These are phyloP conservation scores for Jimgerdemannia lactiflua DNA, from an alignment of 192 early-diverging fungal genomes.

Conservation along the genomic window DNA sequence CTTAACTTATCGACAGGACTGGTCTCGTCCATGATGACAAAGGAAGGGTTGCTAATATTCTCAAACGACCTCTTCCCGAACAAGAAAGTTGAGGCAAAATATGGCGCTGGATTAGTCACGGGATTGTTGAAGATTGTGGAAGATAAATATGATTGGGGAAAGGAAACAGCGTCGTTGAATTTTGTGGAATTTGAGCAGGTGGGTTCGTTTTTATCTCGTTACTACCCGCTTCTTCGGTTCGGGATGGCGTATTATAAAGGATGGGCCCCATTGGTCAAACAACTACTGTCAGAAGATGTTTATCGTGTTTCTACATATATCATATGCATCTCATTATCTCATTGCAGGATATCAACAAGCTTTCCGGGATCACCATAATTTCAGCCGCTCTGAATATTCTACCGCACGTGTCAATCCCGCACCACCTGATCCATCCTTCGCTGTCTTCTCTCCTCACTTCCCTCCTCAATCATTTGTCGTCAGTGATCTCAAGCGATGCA, in stretches of 20 bases:
- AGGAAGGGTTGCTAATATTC: constrained; percentile 46
- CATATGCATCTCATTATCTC: background rate
- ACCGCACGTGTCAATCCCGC: constrained; percentile 32
- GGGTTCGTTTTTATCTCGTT: background rate
- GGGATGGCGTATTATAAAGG: no score
- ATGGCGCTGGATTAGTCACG: constrained; percentile 25
- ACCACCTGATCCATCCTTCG: constrained; percentile 20
- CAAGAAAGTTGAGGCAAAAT: constrained; percentile 12
- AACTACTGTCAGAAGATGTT: no score
- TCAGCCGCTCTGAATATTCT: constrained; percentile 43
- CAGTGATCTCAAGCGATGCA: constrained; percentile 22
- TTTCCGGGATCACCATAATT: constrained; percentile 34
- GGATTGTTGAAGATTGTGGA: constrained; percentile 35
- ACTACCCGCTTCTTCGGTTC: background rate
- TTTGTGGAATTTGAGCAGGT: constrained; percentile 29
- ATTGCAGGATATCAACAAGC: constrained; percentile 8
- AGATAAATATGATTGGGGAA: constrained; percentile 43
- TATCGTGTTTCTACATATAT: background rate
- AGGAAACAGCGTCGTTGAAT: constrained; percentile 39
- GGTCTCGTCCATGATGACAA: constrained; percentile 42
- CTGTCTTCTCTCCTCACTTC: constrained; percentile 30
- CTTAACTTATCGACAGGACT: constrained; percentile 35
- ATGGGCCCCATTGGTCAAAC: no score
- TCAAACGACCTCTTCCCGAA: constrained; percentile 18
- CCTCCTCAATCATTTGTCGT: constrained; percentile 14